Evolutionary conservation across 2,329 filamentous ascomycete species (phyloP).

Genomic region (Colletotrichum zoysiae): DNA sequence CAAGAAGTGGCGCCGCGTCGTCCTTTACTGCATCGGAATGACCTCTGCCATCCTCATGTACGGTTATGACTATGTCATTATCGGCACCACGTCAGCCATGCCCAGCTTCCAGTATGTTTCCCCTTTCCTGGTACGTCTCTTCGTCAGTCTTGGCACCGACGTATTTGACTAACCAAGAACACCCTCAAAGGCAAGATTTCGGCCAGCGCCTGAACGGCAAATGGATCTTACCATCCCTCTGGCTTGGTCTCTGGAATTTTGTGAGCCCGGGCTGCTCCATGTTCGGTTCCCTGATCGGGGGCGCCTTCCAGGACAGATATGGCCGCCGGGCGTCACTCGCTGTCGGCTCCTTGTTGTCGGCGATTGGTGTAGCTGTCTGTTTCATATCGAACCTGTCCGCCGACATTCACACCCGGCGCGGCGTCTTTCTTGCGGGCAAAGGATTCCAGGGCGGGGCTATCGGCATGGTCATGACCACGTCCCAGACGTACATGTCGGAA

Average conservation of each 20-base stretch:
- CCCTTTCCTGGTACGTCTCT: not conserved
- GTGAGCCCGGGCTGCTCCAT: conserved; percentile 54
- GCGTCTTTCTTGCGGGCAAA: conserved; percentile 59
- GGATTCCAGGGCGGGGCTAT: conserved; percentile 60
- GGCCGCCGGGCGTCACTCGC: conserved; percentile 54
- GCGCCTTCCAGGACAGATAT: conserved; percentile 55
- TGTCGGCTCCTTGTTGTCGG: conserved; percentile 53
- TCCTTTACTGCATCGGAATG: conserved; percentile 47
- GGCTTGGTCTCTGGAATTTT: conserved; percentile 60
- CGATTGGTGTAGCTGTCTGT: conserved; percentile 51
- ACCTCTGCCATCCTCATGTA: conserved; percentile 47
- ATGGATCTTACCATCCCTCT: conserved; percentile 56
- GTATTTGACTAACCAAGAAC: conserved; percentile 4
- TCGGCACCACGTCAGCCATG: conserved; percentile 50
- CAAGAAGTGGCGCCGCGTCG: conserved; percentile 45
- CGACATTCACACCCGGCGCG: conserved; percentile 48
- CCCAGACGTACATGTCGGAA: conserved; percentile 64
- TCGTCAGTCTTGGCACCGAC: not conserved
- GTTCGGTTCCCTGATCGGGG: conserved; percentile 53
- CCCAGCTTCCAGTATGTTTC: conserved; percentile 47
- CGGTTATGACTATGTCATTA: conserved; percentile 48
- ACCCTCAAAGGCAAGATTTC: conserved; percentile 48
- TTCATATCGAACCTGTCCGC: conserved; percentile 44
- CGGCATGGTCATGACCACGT: conserved; percentile 58
- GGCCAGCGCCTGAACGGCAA: conserved; percentile 48